Percentiles rank a stretch among this genome's conserved stretches.
These are phyloP conservation scores for Annulohypoxylon stygium DNA, from an alignment of 495 filamentous ascomycete species.

Conservation along the genomic window DNA sequence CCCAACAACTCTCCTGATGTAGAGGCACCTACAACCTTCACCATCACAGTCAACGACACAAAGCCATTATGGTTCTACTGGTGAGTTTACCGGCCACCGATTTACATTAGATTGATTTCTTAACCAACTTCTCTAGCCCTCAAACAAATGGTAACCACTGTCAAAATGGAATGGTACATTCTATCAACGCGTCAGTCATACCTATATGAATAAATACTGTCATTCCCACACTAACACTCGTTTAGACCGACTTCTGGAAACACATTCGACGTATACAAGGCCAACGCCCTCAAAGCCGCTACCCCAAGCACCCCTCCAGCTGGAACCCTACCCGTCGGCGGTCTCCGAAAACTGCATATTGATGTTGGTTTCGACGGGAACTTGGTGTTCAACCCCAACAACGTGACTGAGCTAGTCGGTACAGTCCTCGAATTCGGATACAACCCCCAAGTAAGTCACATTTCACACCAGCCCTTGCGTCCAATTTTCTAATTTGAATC, in stretches of 20 bases:
- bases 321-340: slow-evolving; percentile 51
- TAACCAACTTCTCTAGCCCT: slow-evolving; percentile 36
- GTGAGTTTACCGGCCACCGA: slow-evolving; percentile 27
- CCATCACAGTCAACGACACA: slow-evolving; percentile 68
- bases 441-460: slow-evolving; percentile 43
- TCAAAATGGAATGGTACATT: slow-evolving; percentile 58
- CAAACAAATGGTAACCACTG: slow-evolving; percentile 58
- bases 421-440: slow-evolving; percentile 57
- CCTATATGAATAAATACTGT: not conserved
- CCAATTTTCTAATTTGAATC: not conserved
- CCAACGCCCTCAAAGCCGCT: slow-evolving; percentile 44
- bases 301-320: slow-evolving; percentile 51
- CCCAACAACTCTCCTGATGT: slow-evolving; percentile 50
- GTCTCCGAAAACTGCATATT: slow-evolving; percentile 51
- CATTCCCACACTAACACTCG: slow-evolving; percentile 21
- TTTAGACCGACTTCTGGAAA: slow-evolving; percentile 51
- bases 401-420: slow-evolving; percentile 53
- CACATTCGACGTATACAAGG: slow-evolving; percentile 55
- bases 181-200: slow-evolving; percentile 55
- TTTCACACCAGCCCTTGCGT: not conserved
- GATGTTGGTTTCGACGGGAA: slow-evolving; percentile 54
- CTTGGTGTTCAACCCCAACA: slow-evolving; percentile 54
- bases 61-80: slow-evolving; percentile 74
- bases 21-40: slow-evolving; percentile 61
- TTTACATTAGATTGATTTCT: slow-evolving; percentile 5